Evolutionary conservation across 495 filamentous ascomycete species (phyloP).

Genomic region (Margaritispora aquatica): DNA sequence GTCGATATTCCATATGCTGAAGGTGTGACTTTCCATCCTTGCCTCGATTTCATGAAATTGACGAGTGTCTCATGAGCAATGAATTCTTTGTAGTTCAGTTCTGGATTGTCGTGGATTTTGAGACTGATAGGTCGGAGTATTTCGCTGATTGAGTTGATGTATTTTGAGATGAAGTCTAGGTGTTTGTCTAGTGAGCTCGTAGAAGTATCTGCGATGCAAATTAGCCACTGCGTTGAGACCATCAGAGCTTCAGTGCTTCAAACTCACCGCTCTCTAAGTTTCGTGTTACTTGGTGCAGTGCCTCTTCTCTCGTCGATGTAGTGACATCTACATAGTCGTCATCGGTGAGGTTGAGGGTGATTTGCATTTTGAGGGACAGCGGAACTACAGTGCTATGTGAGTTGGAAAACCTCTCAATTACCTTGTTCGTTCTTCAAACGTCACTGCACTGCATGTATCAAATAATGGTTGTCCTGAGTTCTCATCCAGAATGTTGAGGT

Average conservation of each 20-base stretch:
- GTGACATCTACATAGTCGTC: slow-evolving; percentile 13
- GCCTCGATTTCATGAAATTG: slow-evolving; percentile 41
- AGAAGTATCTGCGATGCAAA: neutral
- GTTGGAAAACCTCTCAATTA: too few relatives aligned
- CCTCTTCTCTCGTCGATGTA: neutral
- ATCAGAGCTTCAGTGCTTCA: too few relatives aligned
- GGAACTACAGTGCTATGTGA: too few relatives aligned
- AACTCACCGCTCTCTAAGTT: too few relatives aligned
- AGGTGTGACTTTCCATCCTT: slow-evolving; percentile 50
- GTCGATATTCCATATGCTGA: slow-evolving; percentile 48
- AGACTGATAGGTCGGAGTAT: slow-evolving; percentile 36
- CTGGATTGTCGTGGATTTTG: slow-evolving; percentile 56
- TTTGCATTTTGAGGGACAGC: slow-evolving; percentile 1
- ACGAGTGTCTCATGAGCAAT: slow-evolving; percentile 52
- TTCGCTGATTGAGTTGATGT: slow-evolving; percentile 30
- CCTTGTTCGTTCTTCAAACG: too few relatives aligned
- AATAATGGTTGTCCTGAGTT: too few relatives aligned
- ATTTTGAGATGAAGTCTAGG: slow-evolving; percentile 31
- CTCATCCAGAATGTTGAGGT: too few relatives aligned
- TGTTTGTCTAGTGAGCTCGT: neutral
- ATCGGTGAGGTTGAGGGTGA: slow-evolving; percentile 2
- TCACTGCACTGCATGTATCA: too few relatives aligned
- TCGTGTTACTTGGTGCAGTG: neutral
- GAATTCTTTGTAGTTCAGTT: slow-evolving; percentile 51
- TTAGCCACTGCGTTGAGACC: neutral